Percentiles rank a stretch among this genome's conserved stretches.
Evolutionary conservation across 352 stramenopile species (phyloP).

Genomic region (Albugo candida): DNA sequence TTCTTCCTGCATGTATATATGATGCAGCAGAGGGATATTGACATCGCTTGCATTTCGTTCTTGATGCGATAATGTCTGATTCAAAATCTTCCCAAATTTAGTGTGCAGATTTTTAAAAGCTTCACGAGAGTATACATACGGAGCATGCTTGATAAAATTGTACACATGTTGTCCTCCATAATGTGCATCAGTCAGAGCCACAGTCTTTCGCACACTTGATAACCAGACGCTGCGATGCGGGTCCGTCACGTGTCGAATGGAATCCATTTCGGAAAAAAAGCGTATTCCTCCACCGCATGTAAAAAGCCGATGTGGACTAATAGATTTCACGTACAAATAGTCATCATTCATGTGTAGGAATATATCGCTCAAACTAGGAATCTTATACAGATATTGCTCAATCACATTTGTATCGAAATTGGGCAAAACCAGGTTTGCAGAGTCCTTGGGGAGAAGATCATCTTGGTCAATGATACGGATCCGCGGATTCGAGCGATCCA

Average conservation of each 20-base stretch:
- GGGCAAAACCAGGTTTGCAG: slow-evolving; percentile 18
- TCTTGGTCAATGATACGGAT: slow-evolving; percentile 62
- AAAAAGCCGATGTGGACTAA: slow-evolving; percentile 2
- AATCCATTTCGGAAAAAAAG: slow-evolving; percentile 65
- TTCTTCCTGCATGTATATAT: slow-evolving; percentile 76
- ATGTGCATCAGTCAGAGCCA: slow-evolving; percentile 35
- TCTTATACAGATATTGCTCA: slow-evolving; percentile 6
- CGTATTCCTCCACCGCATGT: slow-evolving; percentile 43
- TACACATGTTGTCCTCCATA: slow-evolving; percentile 72
- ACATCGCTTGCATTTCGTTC: slow-evolving; percentile 46
- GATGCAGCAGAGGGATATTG: slow-evolving; percentile 65
- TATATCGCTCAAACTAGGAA: slow-evolving; percentile 3
- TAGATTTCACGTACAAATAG: slow-evolving; percentile 4
- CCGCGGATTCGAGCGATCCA: slow-evolving; percentile 42
- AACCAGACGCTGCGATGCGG: slow-evolving; percentile 53
- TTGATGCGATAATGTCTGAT: slow-evolving; percentile 35
- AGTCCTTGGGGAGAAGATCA: slow-evolving; percentile 38
- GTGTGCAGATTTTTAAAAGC: slow-evolving; percentile 60
- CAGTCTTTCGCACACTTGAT: slow-evolving; percentile 55
- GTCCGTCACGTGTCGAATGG: slow-evolving; percentile 51
- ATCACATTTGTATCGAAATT: slow-evolving; percentile 56
- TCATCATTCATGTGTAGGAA: slow-evolving; percentile 7
- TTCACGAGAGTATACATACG: slow-evolving; percentile 56
- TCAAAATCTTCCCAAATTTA: slow-evolving; percentile 31
- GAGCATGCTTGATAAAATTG: slow-evolving; percentile 75